A percentile compares a stretch with the other conserved stretches of the same genome.
These are phyloP conservation scores for Trichoderma gamsii DNA, from an alignment of 495 filamentous ascomycete genomes.

Conservation along the genomic window DNA sequence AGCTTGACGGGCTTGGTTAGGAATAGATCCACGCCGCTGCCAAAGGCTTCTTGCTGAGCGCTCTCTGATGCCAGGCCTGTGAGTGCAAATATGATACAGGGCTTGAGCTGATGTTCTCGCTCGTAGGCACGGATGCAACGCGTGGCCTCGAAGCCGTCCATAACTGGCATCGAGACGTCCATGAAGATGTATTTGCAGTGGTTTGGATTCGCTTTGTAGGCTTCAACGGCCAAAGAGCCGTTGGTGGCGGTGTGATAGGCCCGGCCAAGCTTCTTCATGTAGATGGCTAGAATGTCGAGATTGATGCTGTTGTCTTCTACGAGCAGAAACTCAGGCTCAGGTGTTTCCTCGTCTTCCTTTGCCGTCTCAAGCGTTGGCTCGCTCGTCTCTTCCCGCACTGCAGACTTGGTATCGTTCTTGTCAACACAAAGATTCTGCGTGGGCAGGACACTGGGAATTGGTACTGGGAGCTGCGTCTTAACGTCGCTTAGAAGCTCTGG, in stretches of 20 bases:
- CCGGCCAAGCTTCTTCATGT: conserved; percentile 48
- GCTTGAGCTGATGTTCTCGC: conserved; percentile 30
- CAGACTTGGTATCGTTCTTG: neutral
- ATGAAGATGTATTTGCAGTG: conserved; percentile 40
- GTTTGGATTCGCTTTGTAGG: conserved; percentile 30
- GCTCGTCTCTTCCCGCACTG: neutral
- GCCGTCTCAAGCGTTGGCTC: neutral
- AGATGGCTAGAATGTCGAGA: conserved; percentile 42
- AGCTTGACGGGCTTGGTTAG: conserved; percentile 62
- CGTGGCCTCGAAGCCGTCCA: conserved; percentile 62
- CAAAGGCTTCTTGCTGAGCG: conserved; percentile 58
- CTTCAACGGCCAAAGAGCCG: conserved; percentile 52
- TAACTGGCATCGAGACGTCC: conserved; percentile 70
- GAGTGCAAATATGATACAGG: conserved; percentile 58
- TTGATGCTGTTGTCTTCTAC: conserved; percentile 44
- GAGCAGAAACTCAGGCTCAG: conserved; percentile 24
- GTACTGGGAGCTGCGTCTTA: neutral
- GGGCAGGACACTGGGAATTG: neutral
- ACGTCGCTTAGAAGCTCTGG: neutral
- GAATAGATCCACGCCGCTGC: conserved; percentile 61
- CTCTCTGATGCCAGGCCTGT: conserved; percentile 59
- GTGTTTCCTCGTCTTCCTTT: neutral
- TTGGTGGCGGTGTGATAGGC: conserved; percentile 49
- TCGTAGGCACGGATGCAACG: conserved; percentile 57
- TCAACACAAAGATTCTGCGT: neutral